These are phyloP conservation scores for Pythium vanterpoolii DNA, from an alignment of 352 stramenopile genomes.

Conservation along the genomic window DNA sequence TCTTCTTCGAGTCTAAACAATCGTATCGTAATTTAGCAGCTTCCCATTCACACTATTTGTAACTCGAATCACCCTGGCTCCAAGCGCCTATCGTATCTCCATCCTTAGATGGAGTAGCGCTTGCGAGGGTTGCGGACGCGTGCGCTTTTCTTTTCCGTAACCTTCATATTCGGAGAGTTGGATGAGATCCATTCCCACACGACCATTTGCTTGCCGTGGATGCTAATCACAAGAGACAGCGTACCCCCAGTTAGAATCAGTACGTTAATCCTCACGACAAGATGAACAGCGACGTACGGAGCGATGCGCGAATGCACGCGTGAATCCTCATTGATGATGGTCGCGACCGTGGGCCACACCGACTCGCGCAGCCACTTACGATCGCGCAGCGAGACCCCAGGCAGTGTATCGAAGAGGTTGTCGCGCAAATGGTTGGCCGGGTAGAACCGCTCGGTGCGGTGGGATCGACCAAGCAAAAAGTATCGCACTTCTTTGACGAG, in stretches of 20 bases:
- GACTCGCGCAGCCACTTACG: constrained; percentile 49
- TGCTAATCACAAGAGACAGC: constrained; percentile 7
- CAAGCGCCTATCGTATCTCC: background rate
- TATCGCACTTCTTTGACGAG: constrained; percentile 72
- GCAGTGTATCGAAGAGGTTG: constrained; percentile 46
- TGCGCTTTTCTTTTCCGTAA: constrained; percentile 7
- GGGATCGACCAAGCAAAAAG: constrained; percentile 45
- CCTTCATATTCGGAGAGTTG: constrained; percentile 31
- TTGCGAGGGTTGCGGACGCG: constrained; percentile 17
- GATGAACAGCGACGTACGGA: too few species aligned
- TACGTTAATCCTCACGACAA: background rate
- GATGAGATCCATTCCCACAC: constrained; percentile 66
- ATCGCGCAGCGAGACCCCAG: constrained; percentile 30
- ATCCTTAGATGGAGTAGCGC: constrained; percentile 23
- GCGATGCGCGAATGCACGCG: constrained; percentile 38
- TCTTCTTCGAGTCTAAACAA: too few species aligned
- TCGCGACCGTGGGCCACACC: constrained; percentile 57
- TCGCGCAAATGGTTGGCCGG: constrained; percentile 57
- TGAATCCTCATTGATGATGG: constrained; percentile 54
- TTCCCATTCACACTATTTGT: background rate
- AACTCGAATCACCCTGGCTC: background rate
- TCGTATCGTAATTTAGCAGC: constrained; percentile 21
- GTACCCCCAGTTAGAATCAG: background rate
- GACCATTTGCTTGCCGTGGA: constrained; percentile 37
- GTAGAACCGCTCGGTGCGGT: constrained; percentile 39